phyloP scores from a whole-genome alignment of 495 filamentous ascomycete species.

The Eremomyces bilateralis region DNA sequence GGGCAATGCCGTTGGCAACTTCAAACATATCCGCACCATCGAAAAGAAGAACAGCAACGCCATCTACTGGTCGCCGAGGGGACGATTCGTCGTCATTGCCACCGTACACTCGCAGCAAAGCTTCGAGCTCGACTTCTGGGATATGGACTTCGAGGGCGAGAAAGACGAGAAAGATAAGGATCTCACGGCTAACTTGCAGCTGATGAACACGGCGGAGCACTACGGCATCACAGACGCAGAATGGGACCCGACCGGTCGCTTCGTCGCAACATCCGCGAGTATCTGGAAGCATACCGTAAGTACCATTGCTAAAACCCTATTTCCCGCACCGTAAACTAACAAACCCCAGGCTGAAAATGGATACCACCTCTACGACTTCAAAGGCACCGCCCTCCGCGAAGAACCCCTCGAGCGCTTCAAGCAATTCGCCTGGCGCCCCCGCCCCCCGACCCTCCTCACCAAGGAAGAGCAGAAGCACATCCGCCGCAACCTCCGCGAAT shows the following conservation, averaged over 20 bases:
- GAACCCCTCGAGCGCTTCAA: slow-evolving; percentile 93
- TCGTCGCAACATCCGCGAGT: slow-evolving; percentile 75
- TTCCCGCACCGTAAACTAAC: slow-evolving; percentile 2
- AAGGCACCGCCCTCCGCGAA: slow-evolving; percentile 70
- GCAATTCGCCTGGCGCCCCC: slow-evolving; percentile 85
- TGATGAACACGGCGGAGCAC: slow-evolving; percentile 83
- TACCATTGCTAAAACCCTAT: slow-evolving; percentile 4
- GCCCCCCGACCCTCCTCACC: slow-evolving; percentile 66
- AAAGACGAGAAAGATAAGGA: slow-evolving; percentile 84
- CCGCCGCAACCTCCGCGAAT: slow-evolving; percentile 95
- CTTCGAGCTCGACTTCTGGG: slow-evolving; percentile 93
- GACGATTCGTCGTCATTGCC: slow-evolving; percentile 79
- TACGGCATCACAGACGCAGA: slow-evolving; percentile 95
- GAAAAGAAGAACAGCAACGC: slow-evolving; percentile 99
- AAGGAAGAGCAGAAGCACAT: slow-evolving; percentile 93
- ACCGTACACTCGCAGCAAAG: slow-evolving; percentile 79
- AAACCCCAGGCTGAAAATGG: slow-evolving; percentile 80
- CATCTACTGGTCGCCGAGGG: slow-evolving; percentile 98
- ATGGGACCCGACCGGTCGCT: slow-evolving; percentile 92
- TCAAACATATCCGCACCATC: slow-evolving; percentile 76
- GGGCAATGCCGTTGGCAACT: slow-evolving; percentile 57
- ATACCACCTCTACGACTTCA: slow-evolving; percentile 95
- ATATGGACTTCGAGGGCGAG: slow-evolving; percentile 94
- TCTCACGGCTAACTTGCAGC: slow-evolving; percentile 74
- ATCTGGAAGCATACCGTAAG: slow-evolving; percentile 88